Conservation (phyloP, 2,329 filamentous ascomycete species). For the Lanzia echinophila region DNA sequence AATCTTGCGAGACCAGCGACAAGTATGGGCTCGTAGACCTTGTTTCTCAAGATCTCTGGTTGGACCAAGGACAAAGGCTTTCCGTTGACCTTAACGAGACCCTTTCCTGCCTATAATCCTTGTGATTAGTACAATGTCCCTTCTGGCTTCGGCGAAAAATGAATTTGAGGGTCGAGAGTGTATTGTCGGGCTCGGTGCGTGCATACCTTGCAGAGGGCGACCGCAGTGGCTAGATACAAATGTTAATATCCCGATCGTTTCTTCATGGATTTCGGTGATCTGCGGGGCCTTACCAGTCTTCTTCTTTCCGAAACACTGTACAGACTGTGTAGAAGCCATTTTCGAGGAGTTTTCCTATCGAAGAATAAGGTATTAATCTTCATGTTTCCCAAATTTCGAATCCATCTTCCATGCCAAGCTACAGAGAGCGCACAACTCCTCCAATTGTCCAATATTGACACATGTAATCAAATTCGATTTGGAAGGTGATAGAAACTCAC, state of each 20-base stretch:
- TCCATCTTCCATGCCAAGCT: not conserved
- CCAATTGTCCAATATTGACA: not conserved
- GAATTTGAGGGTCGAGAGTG: not conserved
- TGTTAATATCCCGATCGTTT: conserved; percentile 30
- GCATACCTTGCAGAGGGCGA: conserved; percentile 72
- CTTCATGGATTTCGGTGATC: not conserved
- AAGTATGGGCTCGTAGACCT: conserved; percentile 99
- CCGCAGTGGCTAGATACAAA: conserved; percentile 50
- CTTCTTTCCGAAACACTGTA: conserved; percentile 99
- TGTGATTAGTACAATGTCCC: conserved; percentile 16
- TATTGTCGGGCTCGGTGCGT: conserved; percentile 24
- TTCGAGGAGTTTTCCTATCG: conserved; percentile 14
- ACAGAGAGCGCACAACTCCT: not conserved
- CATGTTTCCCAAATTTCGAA: too few species aligned
- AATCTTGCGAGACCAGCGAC: conserved; percentile 98
- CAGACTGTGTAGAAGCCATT: conserved; percentile 63
- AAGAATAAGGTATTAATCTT: not conserved
- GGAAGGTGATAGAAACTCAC: conserved; percentile 3
- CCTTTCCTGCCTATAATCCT: conserved; percentile 59
- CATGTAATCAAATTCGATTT: not conserved
- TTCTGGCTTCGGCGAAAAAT: not conserved
- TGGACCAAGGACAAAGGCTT: conserved; percentile 89
- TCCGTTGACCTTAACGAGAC: conserved; percentile 98
- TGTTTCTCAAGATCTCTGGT: conserved; percentile 96
- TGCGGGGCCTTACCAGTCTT: conserved; percentile 46